Evolutionary conservation across 148 eudicot species (phyloP).

Genomic region (Rhododendron vialii): DNA sequence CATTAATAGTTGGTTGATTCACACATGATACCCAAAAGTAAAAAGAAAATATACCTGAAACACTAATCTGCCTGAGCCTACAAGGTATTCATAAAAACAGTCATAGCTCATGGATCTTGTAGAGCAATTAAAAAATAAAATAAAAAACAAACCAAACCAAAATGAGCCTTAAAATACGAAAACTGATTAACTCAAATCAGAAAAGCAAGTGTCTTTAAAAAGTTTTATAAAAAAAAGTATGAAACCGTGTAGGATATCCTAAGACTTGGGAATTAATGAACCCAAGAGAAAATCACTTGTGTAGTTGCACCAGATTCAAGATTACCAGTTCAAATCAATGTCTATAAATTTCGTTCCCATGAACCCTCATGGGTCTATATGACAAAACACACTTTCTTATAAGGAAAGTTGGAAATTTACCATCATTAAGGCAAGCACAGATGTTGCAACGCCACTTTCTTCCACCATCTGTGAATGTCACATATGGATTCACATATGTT

Average conservation of each 20-base stretch:
- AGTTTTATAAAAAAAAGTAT: background rate
- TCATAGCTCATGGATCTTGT: background rate
- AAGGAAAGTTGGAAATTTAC: constrained; percentile 29
- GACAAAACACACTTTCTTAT: background rate
- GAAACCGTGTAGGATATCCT: background rate
- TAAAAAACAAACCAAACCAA: background rate
- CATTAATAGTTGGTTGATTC: too few species aligned
- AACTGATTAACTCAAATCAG: background rate
- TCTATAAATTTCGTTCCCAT: background rate
- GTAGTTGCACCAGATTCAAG: background rate
- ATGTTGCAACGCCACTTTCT: constrained; percentile 98
- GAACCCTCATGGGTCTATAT: background rate
- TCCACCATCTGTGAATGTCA: constrained; percentile 82
- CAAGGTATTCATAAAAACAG: background rate
- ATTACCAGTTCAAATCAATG: background rate
- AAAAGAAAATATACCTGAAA: background rate
- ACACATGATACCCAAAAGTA: background rate
- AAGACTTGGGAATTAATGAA: background rate
- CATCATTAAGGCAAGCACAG: constrained; percentile 90
- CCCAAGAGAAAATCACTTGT: background rate
- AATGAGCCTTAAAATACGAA: background rate
- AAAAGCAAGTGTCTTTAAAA: background rate
- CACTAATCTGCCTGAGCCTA: background rate
- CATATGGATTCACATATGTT: constrained; percentile 87
- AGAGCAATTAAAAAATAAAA: background rate